These are phyloP conservation scores for Rhizophagus clarus DNA, from an alignment of 192 early-diverging fungal genomes.

Conservation along the genomic window DNA sequence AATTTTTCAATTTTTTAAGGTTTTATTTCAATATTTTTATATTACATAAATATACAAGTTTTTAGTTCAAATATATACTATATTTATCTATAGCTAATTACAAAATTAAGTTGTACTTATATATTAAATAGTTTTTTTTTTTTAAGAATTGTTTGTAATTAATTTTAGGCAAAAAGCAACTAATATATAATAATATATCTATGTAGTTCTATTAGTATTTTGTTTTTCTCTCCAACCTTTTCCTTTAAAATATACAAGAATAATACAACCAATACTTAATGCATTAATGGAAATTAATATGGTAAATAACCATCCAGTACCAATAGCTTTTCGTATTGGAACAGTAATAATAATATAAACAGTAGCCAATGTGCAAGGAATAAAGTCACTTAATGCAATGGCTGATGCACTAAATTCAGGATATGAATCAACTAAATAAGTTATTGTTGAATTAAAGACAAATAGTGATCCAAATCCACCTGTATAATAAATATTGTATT, in stretches of 20 bases:
- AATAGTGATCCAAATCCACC: background rate
- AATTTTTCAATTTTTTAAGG: too few species aligned
- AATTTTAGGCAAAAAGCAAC: too few species aligned
- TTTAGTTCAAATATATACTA: too few species aligned
- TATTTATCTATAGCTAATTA: too few species aligned
- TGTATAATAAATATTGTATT: too few species aligned
- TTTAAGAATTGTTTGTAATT: too few species aligned
- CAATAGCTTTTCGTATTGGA: slow-evolving; percentile 15
- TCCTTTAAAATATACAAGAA: slow-evolving; percentile 5
- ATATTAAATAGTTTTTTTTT: too few species aligned
- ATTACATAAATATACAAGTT: too few species aligned
- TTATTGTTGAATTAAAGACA: background rate
- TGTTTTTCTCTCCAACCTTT: slow-evolving; percentile 20
- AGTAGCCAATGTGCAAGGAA: slow-evolving; percentile 10
- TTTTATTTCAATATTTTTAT: too few species aligned
- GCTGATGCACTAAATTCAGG: slow-evolving; percentile 17
- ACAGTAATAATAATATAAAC: slow-evolving; percentile 8
- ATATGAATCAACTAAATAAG: slow-evolving; percentile 33
- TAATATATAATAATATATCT: too few species aligned
- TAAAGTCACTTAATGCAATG: slow-evolving; percentile 18
- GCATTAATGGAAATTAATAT: background rate
- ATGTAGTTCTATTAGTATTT: too few species aligned
- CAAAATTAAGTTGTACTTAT: too few species aligned
- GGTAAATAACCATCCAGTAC: slow-evolving; percentile 21
- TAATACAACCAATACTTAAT: background rate